phyloP scores from a whole-genome alignment of 352 stramenopile genomes.

The Phytophthora uliginosa region DNA sequence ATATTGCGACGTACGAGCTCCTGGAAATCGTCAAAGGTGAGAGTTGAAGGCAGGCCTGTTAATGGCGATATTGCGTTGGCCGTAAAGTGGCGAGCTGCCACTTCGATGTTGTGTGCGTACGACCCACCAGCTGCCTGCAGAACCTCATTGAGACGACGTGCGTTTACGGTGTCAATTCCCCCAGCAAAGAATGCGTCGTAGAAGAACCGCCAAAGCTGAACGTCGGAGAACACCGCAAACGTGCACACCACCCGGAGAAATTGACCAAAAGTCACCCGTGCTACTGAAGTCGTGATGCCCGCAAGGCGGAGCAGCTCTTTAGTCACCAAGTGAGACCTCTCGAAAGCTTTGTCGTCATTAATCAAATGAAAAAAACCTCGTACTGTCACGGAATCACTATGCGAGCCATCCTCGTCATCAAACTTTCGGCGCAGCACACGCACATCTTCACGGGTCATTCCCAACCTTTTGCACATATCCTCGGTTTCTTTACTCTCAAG shows the following conservation, averaged over 20 bases:
- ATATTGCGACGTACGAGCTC: slow-evolving; percentile 55
- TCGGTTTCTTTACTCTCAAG: slow-evolving; percentile 42
- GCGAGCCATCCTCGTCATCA: slow-evolving; percentile 44
- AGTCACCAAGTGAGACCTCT: slow-evolving; percentile 55
- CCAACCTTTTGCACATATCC: slow-evolving; percentile 43
- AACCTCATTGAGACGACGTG: slow-evolving; percentile 48
- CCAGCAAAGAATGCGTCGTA: slow-evolving; percentile 58
- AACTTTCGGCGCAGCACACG: slow-evolving; percentile 46
- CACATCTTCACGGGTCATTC: slow-evolving; percentile 45
- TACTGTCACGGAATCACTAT: slow-evolving; percentile 50
- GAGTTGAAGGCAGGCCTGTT: slow-evolving; percentile 20
- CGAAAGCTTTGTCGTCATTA: slow-evolving; percentile 38
- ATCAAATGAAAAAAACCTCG: slow-evolving; percentile 71
- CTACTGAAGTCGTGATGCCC: slow-evolving; percentile 26
- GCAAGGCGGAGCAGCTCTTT: slow-evolving; percentile 51
- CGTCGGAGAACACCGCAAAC: slow-evolving; percentile 58
- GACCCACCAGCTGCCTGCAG: slow-evolving; percentile 53
- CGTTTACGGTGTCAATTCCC: slow-evolving; percentile 36
- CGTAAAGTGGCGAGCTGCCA: slow-evolving; percentile 53
- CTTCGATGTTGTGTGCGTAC: slow-evolving; percentile 55
- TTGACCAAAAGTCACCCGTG: slow-evolving; percentile 63
- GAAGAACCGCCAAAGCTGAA: slow-evolving; percentile 68
- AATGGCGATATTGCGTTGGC: slow-evolving; percentile 32
- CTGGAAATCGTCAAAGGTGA: slow-evolving; percentile 68
- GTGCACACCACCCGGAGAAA: slow-evolving; percentile 58